Conservation (phyloP, 176 grass and related monocot species). For the Ampelocalamus luodianensis region DNA sequence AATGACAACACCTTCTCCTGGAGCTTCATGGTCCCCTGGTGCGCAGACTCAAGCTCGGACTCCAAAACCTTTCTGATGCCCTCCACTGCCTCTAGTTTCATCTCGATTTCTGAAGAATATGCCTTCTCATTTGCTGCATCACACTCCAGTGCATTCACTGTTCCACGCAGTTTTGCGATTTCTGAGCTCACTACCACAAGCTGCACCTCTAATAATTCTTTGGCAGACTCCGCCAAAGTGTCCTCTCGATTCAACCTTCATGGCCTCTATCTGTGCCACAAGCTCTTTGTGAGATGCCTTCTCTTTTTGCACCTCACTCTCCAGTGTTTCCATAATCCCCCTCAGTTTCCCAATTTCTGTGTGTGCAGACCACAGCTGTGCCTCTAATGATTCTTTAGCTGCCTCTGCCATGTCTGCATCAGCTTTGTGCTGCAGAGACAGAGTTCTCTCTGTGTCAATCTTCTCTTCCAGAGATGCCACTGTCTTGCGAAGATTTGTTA, state of each 20-base stretch:
- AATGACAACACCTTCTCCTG: slow-evolving; percentile 59
- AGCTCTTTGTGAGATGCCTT: slow-evolving; percentile 56
- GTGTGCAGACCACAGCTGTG: slow-evolving; percentile 56
- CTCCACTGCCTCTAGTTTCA: slow-evolving; percentile 64
- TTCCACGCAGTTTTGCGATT: slow-evolving; percentile 34
- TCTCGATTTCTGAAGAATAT: slow-evolving; percentile 58
- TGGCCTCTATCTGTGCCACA: slow-evolving; percentile 47
- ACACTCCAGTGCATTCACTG: slow-evolving; percentile 41
- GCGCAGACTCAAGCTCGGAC: slow-evolving; percentile 59
- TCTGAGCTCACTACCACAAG: slow-evolving; percentile 49
- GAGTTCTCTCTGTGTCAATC: slow-evolving; percentile 54
- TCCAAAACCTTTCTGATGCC: slow-evolving; percentile 70
- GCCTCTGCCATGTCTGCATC: slow-evolving; percentile 54
- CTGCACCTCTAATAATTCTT: slow-evolving; percentile 50
- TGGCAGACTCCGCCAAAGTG: slow-evolving; percentile 39
- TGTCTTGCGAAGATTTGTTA: slow-evolving; percentile 49
- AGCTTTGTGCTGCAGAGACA: slow-evolving; percentile 58
- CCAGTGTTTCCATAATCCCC: slow-evolving; percentile 51
- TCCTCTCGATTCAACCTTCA: slow-evolving; percentile 55
- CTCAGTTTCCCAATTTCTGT: slow-evolving; percentile 54
- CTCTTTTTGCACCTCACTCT: slow-evolving; percentile 57
- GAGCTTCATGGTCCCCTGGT: slow-evolving; percentile 53
- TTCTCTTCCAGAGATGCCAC: slow-evolving; percentile 67
- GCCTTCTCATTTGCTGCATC: slow-evolving; percentile 51
- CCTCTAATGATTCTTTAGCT: slow-evolving; percentile 57